Conservation (phyloP, 2,329 filamentous ascomycete genomes). For the Stagonosporopsis cucurbitacearum region DNA sequence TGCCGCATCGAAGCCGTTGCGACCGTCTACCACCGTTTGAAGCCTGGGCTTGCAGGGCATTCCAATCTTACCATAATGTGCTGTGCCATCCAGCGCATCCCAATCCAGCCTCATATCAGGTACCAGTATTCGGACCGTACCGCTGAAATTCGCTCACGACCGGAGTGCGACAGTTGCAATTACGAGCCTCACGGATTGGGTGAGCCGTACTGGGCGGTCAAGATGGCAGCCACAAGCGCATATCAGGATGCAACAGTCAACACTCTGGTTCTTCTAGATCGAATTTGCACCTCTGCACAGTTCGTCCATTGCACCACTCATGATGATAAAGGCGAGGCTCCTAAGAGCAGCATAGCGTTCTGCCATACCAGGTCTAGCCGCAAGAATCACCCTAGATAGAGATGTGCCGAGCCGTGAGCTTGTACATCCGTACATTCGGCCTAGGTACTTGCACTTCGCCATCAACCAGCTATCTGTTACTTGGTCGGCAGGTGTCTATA, state of each 20-base stretch:
- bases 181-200: background rate
- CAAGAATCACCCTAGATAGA: background rate
- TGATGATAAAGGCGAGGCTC: background rate
- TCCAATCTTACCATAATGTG: constrained; percentile 13
- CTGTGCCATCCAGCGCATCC: background rate
- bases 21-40: constrained; percentile 1
- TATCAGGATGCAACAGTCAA: background rate
- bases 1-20: background rate
- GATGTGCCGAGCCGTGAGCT: background rate
- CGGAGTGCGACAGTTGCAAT: background rate
- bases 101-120: constrained; percentile 1
- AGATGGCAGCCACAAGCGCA: background rate
- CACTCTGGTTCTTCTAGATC: too few relatives aligned
- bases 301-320: background rate
- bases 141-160: background rate
- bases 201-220: background rate
- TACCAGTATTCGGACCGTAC: constrained; percentile 15
- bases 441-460: background rate
- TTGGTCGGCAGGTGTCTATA: background rate
- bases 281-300: background rate
- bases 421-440: background rate
- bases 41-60: background rate
- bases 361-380: background rate
- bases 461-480: background rate
- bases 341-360: background rate